Conservation (phyloP, 2,329 filamentous ascomycete species). For the Penicillium paneum region DNA sequence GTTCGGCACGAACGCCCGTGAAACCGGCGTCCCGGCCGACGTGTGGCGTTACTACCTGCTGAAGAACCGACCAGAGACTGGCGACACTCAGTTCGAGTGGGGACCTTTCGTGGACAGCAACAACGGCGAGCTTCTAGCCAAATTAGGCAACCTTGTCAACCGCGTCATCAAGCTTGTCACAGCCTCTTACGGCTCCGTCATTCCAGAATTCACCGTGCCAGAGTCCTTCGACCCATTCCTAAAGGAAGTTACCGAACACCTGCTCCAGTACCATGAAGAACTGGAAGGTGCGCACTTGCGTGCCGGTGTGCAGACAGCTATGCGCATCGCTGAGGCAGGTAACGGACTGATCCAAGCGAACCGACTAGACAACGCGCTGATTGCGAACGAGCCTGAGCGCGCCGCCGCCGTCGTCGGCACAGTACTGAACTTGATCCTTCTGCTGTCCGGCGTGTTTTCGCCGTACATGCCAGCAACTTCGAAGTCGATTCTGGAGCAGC, state of each 20-base stretch:
- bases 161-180: conserved; percentile 68
- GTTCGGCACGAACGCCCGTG: conserved; percentile 83
- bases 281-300: conserved; percentile 61
- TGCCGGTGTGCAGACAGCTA: conserved; percentile 52
- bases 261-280: conserved; percentile 57
- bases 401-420: conserved; percentile 67
- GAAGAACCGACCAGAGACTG: conserved; percentile 77
- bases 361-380: conserved; percentile 60
- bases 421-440: conserved; percentile 78
- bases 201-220: conserved; percentile 41
- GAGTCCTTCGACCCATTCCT: conserved; percentile 41
- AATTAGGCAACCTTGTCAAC: conserved; percentile 71
- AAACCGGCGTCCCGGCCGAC: conserved; percentile 77
- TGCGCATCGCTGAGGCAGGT: conserved; percentile 57
- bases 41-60: conserved; percentile 95
- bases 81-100: conserved; percentile 90
- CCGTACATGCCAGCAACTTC: conserved; percentile 85
- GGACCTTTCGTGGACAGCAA: conserved; percentile 76
- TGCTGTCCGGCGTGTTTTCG: conserved; percentile 72
- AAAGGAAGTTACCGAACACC: conserved; percentile 49
- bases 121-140: conserved; percentile 81
- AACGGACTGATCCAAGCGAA: conserved; percentile 60
- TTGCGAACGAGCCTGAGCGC: conserved; percentile 57
- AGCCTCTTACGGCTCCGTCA: conserved; percentile 63
- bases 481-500: conserved; percentile 71